Evolutionary conservation across 2,329 filamentous ascomycete species (phyloP), one percentile per base, ranked within the genome.

Genomic region (Nectriaceae sp.): DNA sequence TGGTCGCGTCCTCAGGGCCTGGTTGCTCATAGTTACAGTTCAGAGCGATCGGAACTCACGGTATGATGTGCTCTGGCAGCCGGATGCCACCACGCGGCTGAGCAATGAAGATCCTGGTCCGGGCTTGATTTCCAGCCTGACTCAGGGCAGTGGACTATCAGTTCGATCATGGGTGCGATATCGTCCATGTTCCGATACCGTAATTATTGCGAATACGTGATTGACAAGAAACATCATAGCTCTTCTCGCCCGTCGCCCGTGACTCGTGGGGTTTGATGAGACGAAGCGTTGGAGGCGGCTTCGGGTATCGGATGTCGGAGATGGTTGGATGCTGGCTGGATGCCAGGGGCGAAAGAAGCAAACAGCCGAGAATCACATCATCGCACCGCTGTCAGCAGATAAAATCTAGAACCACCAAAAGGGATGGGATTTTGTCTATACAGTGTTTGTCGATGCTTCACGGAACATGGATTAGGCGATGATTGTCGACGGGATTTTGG

Each of bases 301-400:
- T n/a, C n/a, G n/a, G n/a, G n/a, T n/a, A 39, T n/a, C 56, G 53
- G 53, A 48, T 49, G 35, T 62, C 48, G 53, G 59, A 49, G 21
- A 58, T 52, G 53, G 54, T 33, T 36, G 33, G 38, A 46, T 20
- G 45, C 21, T 55, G 52, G 33, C 47, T 51, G 43, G 21, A n/a
- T 40, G 21, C 41, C 49, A 37, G 33, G 33, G 33, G 11, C 8
- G 26, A 31, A 31, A 31, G n/a, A n/a, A n/a, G 8, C 26, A 8
- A 31, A 31, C 26, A 31, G 33, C 16, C 33, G 33, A 37, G 42
- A 54, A 59, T 49, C 53, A 52, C 59, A 51, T 52, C 53, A 60
- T 62, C n/a, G 42, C 10, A 26, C 26, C 8, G 26, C 26, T 15
- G 26, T n/a, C n/a, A n/a, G n/a, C n/a, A n/a, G n/a, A n/a, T 8